phyloP scores from a whole-genome alignment of 2,329 filamentous ascomycete species.

The Biscogniauxia mediterranea region DNA sequence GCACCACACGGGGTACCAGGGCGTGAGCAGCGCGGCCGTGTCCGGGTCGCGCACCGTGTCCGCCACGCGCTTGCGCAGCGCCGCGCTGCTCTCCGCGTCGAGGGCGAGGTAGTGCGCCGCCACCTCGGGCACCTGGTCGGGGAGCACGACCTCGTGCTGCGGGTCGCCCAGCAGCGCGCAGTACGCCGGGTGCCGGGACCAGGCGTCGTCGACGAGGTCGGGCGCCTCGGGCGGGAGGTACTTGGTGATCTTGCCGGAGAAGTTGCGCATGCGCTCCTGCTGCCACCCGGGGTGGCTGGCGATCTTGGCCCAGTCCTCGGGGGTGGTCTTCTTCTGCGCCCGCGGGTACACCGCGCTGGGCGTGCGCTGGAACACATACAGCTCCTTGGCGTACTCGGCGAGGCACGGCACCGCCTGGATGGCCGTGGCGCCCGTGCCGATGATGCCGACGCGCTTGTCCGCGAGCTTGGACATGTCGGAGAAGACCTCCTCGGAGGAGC shows the following conservation, averaged over 20 bases:
- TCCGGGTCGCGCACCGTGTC: slow-evolving; percentile 49
- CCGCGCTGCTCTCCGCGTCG: slow-evolving; percentile 43
- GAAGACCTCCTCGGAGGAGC: slow-evolving; percentile 33
- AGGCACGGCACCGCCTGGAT: slow-evolving; percentile 46
- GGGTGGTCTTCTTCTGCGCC: slow-evolving; percentile 32
- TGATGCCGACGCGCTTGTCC: slow-evolving; percentile 45
- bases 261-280: slow-evolving; percentile 43
- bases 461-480: slow-evolving; percentile 44
- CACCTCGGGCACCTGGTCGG: slow-evolving; percentile 37
- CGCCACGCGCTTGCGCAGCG: slow-evolving; percentile 46
- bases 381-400: slow-evolving; percentile 45
- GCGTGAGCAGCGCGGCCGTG: slow-evolving; percentile 48
- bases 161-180: slow-evolving; percentile 38
- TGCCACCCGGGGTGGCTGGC: slow-evolving; percentile 48
- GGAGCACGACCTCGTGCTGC: slow-evolving; percentile 30
- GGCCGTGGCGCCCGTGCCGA: slow-evolving; percentile 51
- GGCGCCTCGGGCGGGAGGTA: slow-evolving; percentile 30
- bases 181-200: slow-evolving; percentile 42
- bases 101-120: slow-evolving; percentile 37
- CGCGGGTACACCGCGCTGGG: slow-evolving; percentile 34
- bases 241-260: slow-evolving; percentile 38
- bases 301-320: slow-evolving; percentile 39
- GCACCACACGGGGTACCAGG: slow-evolving; percentile 56
- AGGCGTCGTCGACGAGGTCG: slow-evolving; percentile 50
- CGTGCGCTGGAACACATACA: slow-evolving; percentile 58